These are phyloP conservation scores for Fraxinus quadrangulata DNA, from an alignment of 257 asterid genomes.

Conservation along the genomic window DNA sequence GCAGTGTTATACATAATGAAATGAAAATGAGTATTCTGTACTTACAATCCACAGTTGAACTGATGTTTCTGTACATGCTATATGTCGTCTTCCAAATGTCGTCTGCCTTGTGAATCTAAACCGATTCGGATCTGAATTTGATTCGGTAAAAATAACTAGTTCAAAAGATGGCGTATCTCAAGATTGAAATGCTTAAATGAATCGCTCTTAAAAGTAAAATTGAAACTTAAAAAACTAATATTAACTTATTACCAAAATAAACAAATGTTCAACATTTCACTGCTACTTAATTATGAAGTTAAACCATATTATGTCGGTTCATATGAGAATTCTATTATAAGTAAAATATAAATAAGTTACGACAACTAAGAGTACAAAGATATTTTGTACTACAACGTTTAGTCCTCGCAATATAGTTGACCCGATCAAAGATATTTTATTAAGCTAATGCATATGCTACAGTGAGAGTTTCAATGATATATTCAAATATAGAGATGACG, in stretches of 20 bases:
- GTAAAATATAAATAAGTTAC: too few species aligned
- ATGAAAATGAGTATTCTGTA: neutral
- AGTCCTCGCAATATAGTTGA: neutral
- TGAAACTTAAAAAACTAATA: neutral
- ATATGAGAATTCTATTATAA: too few species aligned
- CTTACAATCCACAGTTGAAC: slow-evolving; percentile 21
- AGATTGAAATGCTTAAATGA: neutral
- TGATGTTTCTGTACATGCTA: slow-evolving; percentile 15
- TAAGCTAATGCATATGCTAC: too few species aligned
- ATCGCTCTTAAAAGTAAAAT: neutral
- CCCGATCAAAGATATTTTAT: neutral
- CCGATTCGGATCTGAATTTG: slow-evolving; percentile 31
- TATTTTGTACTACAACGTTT: too few species aligned
- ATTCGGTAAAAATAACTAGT: neutral
- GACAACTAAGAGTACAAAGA: neutral
- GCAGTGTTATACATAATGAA: too few species aligned
- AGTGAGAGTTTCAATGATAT: too few species aligned
- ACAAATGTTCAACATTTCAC: too few species aligned
- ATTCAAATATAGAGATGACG: too few species aligned
- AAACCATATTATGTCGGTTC: too few species aligned
- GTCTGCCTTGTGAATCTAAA: slow-evolving; percentile 40
- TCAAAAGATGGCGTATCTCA: neutral
- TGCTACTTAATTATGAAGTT: too few species aligned
- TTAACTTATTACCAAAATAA: too few species aligned
- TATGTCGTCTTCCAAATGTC: slow-evolving; percentile 39